Conservation (phyloP, 2,329 filamentous ascomycete genomes). For the Fusarium papillatum region DNA sequence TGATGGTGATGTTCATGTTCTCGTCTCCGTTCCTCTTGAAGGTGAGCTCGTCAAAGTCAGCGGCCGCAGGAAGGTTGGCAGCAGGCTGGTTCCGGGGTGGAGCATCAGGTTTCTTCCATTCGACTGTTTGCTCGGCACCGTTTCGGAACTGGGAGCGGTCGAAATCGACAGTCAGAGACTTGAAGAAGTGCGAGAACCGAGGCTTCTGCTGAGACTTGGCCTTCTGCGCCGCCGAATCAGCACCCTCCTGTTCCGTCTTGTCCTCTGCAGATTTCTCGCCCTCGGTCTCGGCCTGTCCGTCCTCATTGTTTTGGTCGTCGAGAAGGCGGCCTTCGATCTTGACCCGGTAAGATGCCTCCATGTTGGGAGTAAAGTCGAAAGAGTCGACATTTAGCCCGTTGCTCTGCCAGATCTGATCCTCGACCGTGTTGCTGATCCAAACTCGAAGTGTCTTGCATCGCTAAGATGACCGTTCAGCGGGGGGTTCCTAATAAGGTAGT, state of each 20-base stretch:
- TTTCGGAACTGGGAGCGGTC: constrained; percentile 72
- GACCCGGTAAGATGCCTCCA: constrained; percentile 86
- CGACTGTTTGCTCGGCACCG: constrained; percentile 72
- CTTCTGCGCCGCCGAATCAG: constrained; percentile 47
- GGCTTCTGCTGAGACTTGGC: constrained; percentile 57
- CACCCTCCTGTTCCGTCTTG: constrained; percentile 46
- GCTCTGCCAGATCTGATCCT: constrained; percentile 94
- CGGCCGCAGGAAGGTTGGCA: constrained; percentile 64
- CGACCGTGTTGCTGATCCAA: constrained; percentile 95
- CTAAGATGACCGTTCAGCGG: constrained; percentile 52
- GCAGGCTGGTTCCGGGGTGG: constrained; percentile 62
- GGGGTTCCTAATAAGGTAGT: background rate
- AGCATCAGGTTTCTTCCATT: constrained; percentile 88
- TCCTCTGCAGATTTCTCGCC: constrained; percentile 52
- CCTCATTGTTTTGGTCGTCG: constrained; percentile 75
- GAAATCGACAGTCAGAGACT: constrained; percentile 81
- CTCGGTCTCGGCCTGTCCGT: constrained; percentile 61
- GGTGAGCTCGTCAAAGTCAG: constrained; percentile 90
- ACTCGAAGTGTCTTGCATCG: constrained; percentile 88
- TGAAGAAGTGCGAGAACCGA: constrained; percentile 85
- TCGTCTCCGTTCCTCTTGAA: constrained; percentile 95
- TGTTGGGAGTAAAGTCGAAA: constrained; percentile 85
- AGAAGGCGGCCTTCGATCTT: constrained; percentile 92
- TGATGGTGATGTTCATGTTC: constrained; percentile 92
- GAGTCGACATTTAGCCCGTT: constrained; percentile 77